Base-by-base conservation (phyloP, 2,329 filamentous ascomycete species). In the Fusarium algeriense region DNA sequence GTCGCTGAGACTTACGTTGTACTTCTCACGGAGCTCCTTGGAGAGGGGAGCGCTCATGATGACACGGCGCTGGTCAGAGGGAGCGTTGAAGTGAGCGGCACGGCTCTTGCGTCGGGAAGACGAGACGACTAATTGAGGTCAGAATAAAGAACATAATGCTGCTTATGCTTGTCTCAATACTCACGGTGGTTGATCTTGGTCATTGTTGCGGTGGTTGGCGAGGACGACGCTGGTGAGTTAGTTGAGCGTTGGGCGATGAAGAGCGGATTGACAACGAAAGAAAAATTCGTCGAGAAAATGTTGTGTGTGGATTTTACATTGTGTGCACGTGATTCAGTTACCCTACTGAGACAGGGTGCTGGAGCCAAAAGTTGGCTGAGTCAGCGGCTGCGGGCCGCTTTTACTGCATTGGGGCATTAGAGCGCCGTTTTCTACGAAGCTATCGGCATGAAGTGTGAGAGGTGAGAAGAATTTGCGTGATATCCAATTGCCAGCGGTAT, bases 1-100 rank as follows among this genome's bases (percentile, higher is more conserved):
- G 26, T 35, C 55, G 13, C 48, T 3, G 19, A 15, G 14, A 50
- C 92, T 78, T 89, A 98, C 96, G 86, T 97, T 97, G 93, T 99
- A 93, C 91, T 99, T 96, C 87, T 97, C 95, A 83, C 94, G 92
- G 83, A 99, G 91, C 89, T 99, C 96, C 90, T 97, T 97, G 89
- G 89, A 93, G 78, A 98, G 90, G 80, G 93, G 93, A 78, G 96
- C 95, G 88, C 92, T 95, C 95, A 99, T 98, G 88, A 97, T 97
- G 80, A 92, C 89, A 84, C 96, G 94, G 86, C 96, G 95, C 83
- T 93, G 90, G 88, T 92, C 94, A 84, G 95, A 98, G 79, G 95
- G 94, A 78, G 96, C 96, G 84, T 89, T 88, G 91, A 97, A 99
- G 90, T 99, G 95, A 84, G 94, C 93, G 90, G 97, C 97, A 87